phyloP scores from a whole-genome alignment of 2,329 filamentous ascomycete species.

The Raffaelea albimanens region DNA sequence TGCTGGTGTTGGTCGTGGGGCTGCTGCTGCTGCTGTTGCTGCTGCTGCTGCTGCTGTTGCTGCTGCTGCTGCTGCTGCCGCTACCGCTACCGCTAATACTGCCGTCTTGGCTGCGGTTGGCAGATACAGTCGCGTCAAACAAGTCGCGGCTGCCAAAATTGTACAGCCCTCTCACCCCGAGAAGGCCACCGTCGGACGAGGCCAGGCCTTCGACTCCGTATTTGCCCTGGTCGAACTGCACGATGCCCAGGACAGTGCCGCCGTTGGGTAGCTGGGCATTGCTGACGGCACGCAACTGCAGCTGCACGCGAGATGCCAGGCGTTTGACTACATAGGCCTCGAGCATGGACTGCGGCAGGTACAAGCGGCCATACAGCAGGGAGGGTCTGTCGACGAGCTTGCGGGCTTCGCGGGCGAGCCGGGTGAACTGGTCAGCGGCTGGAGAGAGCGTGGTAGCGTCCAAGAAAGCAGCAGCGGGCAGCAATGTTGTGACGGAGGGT shows the following conservation, averaged over 20 bases:
- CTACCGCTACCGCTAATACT: no score
- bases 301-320: constrained; percentile 65
- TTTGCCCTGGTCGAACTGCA: constrained; percentile 76
- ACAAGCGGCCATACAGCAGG: constrained; percentile 68
- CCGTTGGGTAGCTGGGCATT: constrained; percentile 62
- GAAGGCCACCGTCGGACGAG: constrained; percentile 81
- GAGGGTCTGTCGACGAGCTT: constrained; percentile 19
- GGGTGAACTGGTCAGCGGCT: constrained; percentile 8
- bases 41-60: constrained; percentile 13
- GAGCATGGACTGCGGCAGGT: constrained; percentile 74
- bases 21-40: constrained; percentile 12
- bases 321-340: constrained; percentile 78
- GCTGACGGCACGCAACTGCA: constrained; percentile 73
- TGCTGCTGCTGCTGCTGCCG: no score
- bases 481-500: constrained; percentile 24
- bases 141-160: constrained; percentile 61
- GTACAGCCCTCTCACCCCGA: constrained; percentile 83
- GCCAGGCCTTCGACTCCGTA: constrained; percentile 86
- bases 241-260: constrained; percentile 62
- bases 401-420: constrained; percentile 13
- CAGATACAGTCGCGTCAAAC: no score
- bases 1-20: no score
- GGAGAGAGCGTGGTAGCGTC: constrained; percentile 8
- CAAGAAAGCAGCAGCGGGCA: constrained; percentile 1
- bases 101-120: no score